Percentiles rank a stretch among this genome's conserved stretches.
Conservation (phyloP, 2,329 filamentous ascomycete genomes). For the Fusarium sp. region DNA sequence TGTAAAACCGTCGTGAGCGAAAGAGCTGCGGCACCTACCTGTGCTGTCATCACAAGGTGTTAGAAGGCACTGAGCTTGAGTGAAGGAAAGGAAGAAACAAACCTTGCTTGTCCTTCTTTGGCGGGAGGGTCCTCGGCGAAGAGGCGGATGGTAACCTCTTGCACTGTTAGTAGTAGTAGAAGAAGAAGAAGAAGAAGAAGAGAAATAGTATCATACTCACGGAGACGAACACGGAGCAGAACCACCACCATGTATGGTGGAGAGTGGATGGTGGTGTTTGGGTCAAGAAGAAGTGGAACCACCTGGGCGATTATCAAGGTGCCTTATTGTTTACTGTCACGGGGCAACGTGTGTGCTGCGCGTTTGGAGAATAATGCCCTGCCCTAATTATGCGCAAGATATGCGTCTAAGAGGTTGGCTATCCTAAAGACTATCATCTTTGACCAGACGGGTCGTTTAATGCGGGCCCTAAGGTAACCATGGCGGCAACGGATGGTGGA, state of each 20-base stretch:
- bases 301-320: neutral
- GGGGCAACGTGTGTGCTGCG: neutral
- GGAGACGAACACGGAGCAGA: neutral
- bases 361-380: neutral
- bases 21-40: neutral
- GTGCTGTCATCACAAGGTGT: neutral
- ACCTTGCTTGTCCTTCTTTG: neutral
- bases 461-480: constrained; percentile 8
- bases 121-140: neutral
- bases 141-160: neutral
- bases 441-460: constrained; percentile 3
- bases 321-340: neutral
- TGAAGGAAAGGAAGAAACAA: neutral
- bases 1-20: neutral
- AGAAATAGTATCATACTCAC: neutral
- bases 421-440: constrained; percentile 2
- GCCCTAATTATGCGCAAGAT: neutral
- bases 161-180: neutral
- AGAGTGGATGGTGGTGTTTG: neutral
- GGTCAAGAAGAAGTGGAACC: neutral
- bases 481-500: neutral
- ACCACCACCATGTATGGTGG: neutral
- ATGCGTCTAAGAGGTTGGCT: constrained; percentile 5
- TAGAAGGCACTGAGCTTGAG: neutral
- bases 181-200: neutral